Conservation (phyloP, 192 early-diverging fungal genomes). For the Coemansia sp. region DNA sequence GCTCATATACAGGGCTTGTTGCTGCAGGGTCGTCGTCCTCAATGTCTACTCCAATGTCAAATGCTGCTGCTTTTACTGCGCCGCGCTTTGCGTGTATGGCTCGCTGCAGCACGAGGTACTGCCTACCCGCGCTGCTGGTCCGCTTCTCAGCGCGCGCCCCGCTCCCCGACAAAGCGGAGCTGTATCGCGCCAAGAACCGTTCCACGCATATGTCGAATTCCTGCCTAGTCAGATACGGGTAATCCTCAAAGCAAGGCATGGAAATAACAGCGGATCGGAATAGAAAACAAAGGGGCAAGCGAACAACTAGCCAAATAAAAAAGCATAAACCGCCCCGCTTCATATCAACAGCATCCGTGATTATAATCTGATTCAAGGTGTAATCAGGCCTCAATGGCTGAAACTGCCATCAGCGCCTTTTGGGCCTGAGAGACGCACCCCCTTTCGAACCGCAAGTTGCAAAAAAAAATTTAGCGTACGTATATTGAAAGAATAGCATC, state of each 20-base stretch:
- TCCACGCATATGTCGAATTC: constrained; percentile 23
- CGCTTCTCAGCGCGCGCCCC: background rate
- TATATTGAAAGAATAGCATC: no score
- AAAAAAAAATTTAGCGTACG: constrained; percentile 4
- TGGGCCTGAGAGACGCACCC: background rate
- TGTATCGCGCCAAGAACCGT: constrained; percentile 14
- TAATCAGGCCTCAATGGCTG: no score
- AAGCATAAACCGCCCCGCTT: no score
- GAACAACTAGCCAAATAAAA: no score
- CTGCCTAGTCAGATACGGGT: constrained; percentile 22
- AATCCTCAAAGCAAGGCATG: no score
- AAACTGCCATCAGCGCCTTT: no score
- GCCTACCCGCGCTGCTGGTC: background rate
- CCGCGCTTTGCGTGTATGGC: background rate
- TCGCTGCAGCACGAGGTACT: constrained; percentile 1
- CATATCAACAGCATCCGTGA: no score
- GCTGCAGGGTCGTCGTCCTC: constrained; percentile 22
- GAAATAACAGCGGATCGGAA: no score
- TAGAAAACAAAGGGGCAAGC: no score
- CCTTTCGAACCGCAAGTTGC: background rate
- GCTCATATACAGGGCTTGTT: background rate
- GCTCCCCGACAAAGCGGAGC: background rate
- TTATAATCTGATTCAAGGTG: background rate
- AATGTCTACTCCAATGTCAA: constrained; percentile 1
- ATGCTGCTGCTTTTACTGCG: constrained; percentile 5